These are phyloP conservation scores for Quercus variabilis DNA, from an alignment of 306 rosid genomes.

Conservation along the genomic window DNA sequence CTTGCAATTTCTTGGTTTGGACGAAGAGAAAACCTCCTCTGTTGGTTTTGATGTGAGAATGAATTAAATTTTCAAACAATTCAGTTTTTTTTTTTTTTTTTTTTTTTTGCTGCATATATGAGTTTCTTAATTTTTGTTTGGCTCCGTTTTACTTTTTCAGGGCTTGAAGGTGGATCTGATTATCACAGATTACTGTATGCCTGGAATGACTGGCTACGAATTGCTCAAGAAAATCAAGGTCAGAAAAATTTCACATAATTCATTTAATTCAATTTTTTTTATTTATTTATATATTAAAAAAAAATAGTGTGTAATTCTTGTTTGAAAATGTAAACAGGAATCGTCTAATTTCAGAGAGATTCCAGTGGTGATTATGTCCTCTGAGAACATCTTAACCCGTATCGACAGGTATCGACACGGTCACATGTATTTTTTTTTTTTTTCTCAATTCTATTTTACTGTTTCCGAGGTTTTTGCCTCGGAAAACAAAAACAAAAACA, in stretches of 20 bases:
- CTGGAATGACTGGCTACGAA: slow-evolving; percentile 96
- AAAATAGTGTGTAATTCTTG: too few species aligned
- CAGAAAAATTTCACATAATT: not conserved
- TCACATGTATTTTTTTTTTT: too few species aligned
- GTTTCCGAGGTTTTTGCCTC: too few species aligned
- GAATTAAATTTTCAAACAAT: not conserved
- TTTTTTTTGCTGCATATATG: not conserved
- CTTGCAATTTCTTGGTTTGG: slow-evolving; percentile 76
- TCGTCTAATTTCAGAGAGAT: slow-evolving; percentile 68
- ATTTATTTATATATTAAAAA: too few species aligned
- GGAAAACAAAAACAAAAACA: too few species aligned
- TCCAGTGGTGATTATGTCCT: slow-evolving; percentile 97
- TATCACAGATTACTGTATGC: slow-evolving; percentile 97
- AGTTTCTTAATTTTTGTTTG: slow-evolving; percentile 10
- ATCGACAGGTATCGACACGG: slow-evolving; percentile 54
- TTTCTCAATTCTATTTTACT: too few species aligned
- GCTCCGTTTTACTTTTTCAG: slow-evolving; percentile 8
- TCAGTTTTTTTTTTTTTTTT: not conserved
- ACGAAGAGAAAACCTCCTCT: slow-evolving; percentile 56
- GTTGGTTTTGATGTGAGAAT: slow-evolving; percentile 56
- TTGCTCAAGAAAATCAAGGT: slow-evolving; percentile 91
- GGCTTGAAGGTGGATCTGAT: slow-evolving; percentile 89
- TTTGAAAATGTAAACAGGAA: slow-evolving; percentile 39
- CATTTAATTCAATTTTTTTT: not conserved
- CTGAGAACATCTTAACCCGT: slow-evolving; percentile 89